Evolutionary conservation across 2,329 filamentous ascomycete genomes (phyloP).

Genomic region (Nigrograna mackinnonii): DNA sequence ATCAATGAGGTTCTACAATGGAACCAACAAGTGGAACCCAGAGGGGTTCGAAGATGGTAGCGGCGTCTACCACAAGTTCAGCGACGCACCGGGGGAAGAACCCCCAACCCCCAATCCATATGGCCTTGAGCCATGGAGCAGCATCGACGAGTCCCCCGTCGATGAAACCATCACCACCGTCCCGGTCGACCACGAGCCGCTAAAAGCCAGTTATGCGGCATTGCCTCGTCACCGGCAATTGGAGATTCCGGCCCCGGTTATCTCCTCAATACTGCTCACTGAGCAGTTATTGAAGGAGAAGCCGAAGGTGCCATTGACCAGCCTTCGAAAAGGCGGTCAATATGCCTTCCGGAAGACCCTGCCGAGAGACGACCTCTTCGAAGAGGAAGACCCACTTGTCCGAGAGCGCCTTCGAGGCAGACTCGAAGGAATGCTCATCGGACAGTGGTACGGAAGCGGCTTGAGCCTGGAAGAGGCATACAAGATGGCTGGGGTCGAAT

Average conservation of each 20-base stretch:
- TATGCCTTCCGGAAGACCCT: too few relatives aligned
- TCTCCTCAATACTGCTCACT: too few relatives aligned
- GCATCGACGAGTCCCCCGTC: too few relatives aligned
- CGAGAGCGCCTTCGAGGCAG: constrained; percentile 9
- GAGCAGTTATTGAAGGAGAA: too few relatives aligned
- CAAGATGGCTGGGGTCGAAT: constrained; percentile 4
- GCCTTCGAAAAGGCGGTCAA: too few relatives aligned
- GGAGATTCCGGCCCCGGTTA: too few relatives aligned
- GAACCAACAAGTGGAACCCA: constrained; percentile 23
- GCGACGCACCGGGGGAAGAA: not conserved
- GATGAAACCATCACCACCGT: too few relatives aligned
- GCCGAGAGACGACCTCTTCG: constrained; percentile 7
- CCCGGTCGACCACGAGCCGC: not conserved
- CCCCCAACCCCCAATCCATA: constrained; percentile 5
- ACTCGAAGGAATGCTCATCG: constrained; percentile 13
- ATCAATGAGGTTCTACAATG: constrained; percentile 34
- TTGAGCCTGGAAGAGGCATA: constrained; percentile 12
- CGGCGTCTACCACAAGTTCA: constrained; percentile 7
- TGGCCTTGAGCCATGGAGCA: too few relatives aligned
- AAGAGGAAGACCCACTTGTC: not conserved
- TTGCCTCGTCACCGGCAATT: too few relatives aligned
- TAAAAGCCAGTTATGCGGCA: not conserved
- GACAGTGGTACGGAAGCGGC: constrained; percentile 5
- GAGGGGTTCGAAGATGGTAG: constrained; percentile 29
- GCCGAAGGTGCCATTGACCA: too few relatives aligned